Conservation (phyloP, 2,329 filamentous ascomycete species). For the Byssoonygena ceratinophila region DNA sequence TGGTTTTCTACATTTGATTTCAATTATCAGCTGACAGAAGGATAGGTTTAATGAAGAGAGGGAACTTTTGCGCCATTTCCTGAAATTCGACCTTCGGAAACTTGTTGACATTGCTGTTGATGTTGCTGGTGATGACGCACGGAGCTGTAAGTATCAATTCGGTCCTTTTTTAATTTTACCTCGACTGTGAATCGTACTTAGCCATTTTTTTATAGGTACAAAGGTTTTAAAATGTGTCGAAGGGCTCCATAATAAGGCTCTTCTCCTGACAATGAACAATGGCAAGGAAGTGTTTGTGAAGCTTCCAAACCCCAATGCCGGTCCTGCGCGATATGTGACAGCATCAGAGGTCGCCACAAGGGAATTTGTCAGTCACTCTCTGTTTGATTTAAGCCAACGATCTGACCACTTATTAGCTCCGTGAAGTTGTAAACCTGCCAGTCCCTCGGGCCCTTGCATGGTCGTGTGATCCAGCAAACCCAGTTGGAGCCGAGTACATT, state of each 20-base stretch:
- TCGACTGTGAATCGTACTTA: neutral
- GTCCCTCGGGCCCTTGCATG: slow-evolving; percentile 14
- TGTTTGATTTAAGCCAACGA: neutral
- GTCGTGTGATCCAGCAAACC: slow-evolving; percentile 14
- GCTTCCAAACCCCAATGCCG: slow-evolving; percentile 25
- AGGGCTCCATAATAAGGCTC: slow-evolving; percentile 29
- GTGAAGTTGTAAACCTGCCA: slow-evolving; percentile 15
- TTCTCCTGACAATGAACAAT: slow-evolving; percentile 28
- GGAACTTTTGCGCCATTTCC: slow-evolving; percentile 23
- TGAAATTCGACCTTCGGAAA: slow-evolving; percentile 23
- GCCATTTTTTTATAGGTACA: slow-evolving; percentile 17
- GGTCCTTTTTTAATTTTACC: neutral
- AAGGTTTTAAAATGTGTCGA: slow-evolving; percentile 26
- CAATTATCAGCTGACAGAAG: neutral
- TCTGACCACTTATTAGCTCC: slow-evolving; percentile 3
- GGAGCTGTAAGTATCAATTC: slow-evolving; percentile 19
- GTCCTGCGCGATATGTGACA: slow-evolving; percentile 17
- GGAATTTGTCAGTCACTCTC: slow-evolving; percentile 19
- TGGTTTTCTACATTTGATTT: neutral
- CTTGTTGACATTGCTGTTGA: slow-evolving; percentile 22
- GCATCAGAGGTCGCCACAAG: slow-evolving; percentile 24
- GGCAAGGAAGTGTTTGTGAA: slow-evolving; percentile 23
- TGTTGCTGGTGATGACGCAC: slow-evolving; percentile 21
- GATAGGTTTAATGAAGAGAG: slow-evolving; percentile 23
- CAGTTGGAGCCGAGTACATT: slow-evolving; percentile 17